These are phyloP conservation scores for Deakozyma indianensis DNA, from an alignment of 805 yeast genomes.

Conservation along the genomic window DNA sequence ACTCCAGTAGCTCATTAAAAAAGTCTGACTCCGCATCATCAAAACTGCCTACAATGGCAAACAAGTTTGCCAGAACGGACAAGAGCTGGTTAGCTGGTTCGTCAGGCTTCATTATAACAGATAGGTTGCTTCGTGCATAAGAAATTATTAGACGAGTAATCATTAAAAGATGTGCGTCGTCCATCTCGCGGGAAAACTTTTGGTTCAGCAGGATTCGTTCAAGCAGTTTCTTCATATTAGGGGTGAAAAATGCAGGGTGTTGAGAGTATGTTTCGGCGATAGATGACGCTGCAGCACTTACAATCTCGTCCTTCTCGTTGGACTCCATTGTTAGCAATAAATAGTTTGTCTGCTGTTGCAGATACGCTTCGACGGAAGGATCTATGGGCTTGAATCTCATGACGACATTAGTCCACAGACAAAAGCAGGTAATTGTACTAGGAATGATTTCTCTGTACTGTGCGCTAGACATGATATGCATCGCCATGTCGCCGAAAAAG, in stretches of 20 bases:
- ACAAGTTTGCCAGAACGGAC: neutral
- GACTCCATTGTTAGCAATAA: neutral
- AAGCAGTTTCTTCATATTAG: neutral
- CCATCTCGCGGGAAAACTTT: neutral
- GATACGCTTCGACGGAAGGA: neutral
- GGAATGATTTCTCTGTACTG: neutral
- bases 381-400: neutral
- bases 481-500: neutral
- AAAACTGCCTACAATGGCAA: neutral
- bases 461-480: neutral
- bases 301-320: neutral
- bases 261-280: conserved; percentile 1
- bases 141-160: neutral
- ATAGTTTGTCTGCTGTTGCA: neutral
- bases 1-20: conserved; percentile 16
- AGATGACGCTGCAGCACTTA: neutral
- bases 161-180: neutral
- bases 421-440: neutral
- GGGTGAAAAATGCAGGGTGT: conserved; percentile 1
- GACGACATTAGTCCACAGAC: neutral
- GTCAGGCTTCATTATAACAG: neutral
- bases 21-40: neutral
- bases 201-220: neutral
- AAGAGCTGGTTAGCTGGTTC: neutral
- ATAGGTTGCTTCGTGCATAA: neutral